These are phyloP conservation scores for Coelastrella sp. DNA, from an alignment of 139 green algal genomes.

Conservation along the genomic window DNA sequence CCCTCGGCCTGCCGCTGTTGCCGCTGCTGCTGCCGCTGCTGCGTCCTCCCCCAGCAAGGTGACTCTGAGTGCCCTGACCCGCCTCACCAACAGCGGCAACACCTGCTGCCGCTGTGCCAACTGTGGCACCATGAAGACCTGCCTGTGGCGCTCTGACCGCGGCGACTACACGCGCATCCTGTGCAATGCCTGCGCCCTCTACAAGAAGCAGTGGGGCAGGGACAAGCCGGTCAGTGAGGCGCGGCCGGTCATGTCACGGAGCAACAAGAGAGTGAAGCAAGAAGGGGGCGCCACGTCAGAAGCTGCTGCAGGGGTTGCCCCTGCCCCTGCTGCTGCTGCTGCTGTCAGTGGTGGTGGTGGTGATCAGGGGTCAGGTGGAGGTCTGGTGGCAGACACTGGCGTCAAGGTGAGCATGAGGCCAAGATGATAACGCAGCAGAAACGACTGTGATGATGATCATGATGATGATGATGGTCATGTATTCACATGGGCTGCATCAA, in stretches of 20 bases:
- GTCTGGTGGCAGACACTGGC: no score
- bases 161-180: neutral
- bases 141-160: neutral
- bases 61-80: neutral
- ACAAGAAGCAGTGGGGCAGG: neutral
- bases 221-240: neutral
- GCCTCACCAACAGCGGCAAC: neutral
- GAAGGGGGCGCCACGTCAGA: no score
- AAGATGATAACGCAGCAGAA: neutral
- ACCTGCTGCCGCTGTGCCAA: neutral
- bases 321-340: no score
- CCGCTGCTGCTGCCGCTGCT: neutral
- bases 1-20: neutral
- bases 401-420: no score
- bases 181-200: neutral
- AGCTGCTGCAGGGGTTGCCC: no score
- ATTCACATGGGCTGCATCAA: neutral
- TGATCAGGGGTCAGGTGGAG: no score
- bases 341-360: no score
- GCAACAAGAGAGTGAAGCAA: neutral
- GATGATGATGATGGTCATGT: neutral
- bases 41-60: neutral
- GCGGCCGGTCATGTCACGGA: neutral
- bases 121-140: neutral
- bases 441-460: neutral